A percentile compares a stretch with the other conserved stretches of the same genome.
Conservation (phyloP, 352 stramenopile genomes). For the Globisporangium paddicum region DNA sequence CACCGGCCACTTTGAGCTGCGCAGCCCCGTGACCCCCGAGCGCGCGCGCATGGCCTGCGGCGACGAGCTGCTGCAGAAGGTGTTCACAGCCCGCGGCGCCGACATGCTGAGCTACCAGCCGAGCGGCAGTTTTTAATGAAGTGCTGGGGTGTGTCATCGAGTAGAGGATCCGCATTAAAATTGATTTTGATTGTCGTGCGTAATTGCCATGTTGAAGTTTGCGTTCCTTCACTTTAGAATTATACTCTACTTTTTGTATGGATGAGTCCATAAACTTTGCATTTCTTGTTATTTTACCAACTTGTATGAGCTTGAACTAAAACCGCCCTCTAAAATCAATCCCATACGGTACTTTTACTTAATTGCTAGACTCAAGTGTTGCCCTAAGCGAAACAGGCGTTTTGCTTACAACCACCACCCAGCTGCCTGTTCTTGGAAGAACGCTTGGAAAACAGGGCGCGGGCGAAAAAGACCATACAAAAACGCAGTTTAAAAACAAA, state of each 20-base stretch:
- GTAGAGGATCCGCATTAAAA: neutral
- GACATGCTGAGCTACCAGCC: constrained; percentile 63
- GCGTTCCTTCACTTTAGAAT: neutral
- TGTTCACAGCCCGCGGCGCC: constrained; percentile 53
- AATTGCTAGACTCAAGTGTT: too few species aligned
- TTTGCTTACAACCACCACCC: too few species aligned
- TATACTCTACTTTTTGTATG: neutral
- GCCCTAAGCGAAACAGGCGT: too few species aligned
- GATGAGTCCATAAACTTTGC: neutral
- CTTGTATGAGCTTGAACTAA: too few species aligned
- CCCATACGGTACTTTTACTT: too few species aligned
- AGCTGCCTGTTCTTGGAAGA: too few species aligned
- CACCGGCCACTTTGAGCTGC: constrained; percentile 65
- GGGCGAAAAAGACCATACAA: too few species aligned
- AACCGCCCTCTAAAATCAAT: too few species aligned
- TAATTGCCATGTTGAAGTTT: neutral
- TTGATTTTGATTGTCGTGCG: neutral
- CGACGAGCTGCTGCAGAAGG: constrained; percentile 62
- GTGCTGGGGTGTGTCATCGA: neutral
- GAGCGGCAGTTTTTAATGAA: constrained; percentile 58
- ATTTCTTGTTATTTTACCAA: too few species aligned
- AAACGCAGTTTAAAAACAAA: constrained; percentile 21
- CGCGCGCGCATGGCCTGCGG: constrained; percentile 80
- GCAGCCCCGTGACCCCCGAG: constrained; percentile 77
- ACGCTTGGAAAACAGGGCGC: too few species aligned